phyloP scores from a whole-genome alignment of 495 filamentous ascomycete species.

The Apiosordaria backusii region DNA sequence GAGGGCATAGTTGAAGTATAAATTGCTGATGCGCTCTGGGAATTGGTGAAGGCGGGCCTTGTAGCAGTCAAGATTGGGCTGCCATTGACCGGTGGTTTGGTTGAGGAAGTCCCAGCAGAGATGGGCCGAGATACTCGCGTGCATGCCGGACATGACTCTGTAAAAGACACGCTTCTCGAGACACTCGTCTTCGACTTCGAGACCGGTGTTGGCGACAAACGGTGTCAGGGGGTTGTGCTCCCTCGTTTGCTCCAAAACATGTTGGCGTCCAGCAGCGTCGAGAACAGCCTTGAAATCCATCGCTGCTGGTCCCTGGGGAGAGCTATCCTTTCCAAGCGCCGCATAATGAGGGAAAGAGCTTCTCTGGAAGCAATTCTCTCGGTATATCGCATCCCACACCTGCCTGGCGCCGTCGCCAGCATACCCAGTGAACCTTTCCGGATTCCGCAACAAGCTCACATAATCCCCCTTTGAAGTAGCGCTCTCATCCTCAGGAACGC shows the following conservation, averaged over 20 bases:
- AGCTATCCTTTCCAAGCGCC: slow-evolving; percentile 36
- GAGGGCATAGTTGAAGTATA: slow-evolving; percentile 98
- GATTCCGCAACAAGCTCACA: slow-evolving; percentile 88
- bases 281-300: slow-evolving; percentile 81
- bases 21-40: slow-evolving; percentile 90
- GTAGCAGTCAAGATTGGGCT: slow-evolving; percentile 89
- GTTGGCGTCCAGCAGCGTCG: slow-evolving; percentile 64
- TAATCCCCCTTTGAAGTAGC: slow-evolving; percentile 88
- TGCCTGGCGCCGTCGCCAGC: slow-evolving; percentile 74
- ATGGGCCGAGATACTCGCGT: slow-evolving; percentile 92
- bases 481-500: slow-evolving; percentile 91
- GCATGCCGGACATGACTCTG: slow-evolving; percentile 92
- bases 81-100: slow-evolving; percentile 91
- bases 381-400: slow-evolving; percentile 95
- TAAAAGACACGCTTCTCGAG: slow-evolving; percentile 98
- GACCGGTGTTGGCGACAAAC: slow-evolving; percentile 48
- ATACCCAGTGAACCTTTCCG: slow-evolving; percentile 94
- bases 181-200: slow-evolving; percentile 84
- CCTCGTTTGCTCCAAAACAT: slow-evolving; percentile 50
- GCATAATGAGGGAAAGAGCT: slow-evolving; percentile 52
- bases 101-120: slow-evolving; percentile 96
- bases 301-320: slow-evolving; percentile 60
- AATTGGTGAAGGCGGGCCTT: slow-evolving; percentile 73
- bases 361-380: slow-evolving; percentile 94
- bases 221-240: slow-evolving; percentile 48